These are phyloP conservation scores for Magnolia changhungtana DNA, from an alignment of 164 flowering plant species.

Conservation along the genomic window DNA sequence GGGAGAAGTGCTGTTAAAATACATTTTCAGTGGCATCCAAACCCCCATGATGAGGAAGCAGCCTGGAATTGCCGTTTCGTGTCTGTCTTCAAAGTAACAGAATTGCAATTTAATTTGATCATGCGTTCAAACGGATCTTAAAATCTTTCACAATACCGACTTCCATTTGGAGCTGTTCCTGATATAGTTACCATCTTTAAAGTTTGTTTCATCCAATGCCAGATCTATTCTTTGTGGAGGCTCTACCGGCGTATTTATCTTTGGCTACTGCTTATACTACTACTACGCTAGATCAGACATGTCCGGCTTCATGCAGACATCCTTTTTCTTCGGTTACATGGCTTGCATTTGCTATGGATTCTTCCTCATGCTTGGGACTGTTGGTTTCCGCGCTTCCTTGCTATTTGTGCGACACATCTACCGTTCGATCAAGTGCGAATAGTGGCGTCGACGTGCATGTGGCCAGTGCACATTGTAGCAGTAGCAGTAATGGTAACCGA, in stretches of 20 bases:
- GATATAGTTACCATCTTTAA: background rate
- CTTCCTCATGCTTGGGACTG: conserved; percentile 40
- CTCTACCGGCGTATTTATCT: conserved; percentile 30
- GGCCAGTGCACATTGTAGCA: background rate
- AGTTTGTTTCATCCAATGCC: background rate
- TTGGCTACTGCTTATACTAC: conserved; percentile 29
- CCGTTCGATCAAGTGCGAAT: conserved; percentile 33
- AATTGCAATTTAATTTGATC: too few relatives aligned
- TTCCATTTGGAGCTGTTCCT: background rate
- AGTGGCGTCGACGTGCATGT: background rate
- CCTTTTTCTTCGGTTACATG: conserved; percentile 38
- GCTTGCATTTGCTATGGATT: conserved; percentile 34
- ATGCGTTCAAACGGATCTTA: too few relatives aligned
- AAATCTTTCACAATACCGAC: too few relatives aligned
- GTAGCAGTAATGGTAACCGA: background rate
- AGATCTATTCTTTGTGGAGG: conserved; percentile 35
- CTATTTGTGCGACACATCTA: conserved; percentile 35
- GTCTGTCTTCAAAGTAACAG: too few relatives aligned
- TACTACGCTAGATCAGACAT: conserved; percentile 31
- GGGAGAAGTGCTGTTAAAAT: too few relatives aligned
- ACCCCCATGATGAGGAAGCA: too few relatives aligned
- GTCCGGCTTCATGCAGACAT: conserved; percentile 35
- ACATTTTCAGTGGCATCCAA: too few relatives aligned
- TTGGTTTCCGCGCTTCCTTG: conserved; percentile 30
- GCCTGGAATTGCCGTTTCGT: too few relatives aligned